Evolutionary conservation across 176 grass and related monocot species (phyloP).

Genomic region (Microstegium vimineum): DNA sequence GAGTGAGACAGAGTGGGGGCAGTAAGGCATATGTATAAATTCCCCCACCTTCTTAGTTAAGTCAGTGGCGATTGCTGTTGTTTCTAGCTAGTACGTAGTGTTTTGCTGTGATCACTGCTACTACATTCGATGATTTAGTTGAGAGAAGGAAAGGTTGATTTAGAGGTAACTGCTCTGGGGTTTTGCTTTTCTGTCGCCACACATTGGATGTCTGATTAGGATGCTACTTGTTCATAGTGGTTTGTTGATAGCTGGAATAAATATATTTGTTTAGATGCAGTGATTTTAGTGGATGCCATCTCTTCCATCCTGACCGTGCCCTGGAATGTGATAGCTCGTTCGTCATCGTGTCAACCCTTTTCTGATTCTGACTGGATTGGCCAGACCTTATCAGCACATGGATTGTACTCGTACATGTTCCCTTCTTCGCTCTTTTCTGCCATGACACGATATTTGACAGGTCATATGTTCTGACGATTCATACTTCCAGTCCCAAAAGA

Average conservation of each 20-base stretch:
- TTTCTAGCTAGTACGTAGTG: conserved; percentile 18
- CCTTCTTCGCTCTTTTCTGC: neutral
- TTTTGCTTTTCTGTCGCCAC: neutral
- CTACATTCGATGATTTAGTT: conserved; percentile 25
- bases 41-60: conserved; percentile 22
- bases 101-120: conserved; percentile 44
- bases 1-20: too few species aligned
- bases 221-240: conserved; percentile 15
- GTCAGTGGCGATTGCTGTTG: conserved; percentile 23
- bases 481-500: neutral
- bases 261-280: neutral
- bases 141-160: neutral
- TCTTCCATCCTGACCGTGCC: neutral
- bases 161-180: conserved; percentile 1
- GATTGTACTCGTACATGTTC: neutral
- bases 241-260: neutral
- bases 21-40: conserved; percentile 29
- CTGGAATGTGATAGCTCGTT: neutral
- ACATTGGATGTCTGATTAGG: conserved; percentile 7
- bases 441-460: neutral
- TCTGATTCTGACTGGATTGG: neutral
- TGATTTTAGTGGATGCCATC: neutral
- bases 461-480: neutral
- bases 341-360: neutral
- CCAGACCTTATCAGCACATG: neutral